Conservation (phyloP, 257 asterid genomes). For the Coffea canephora region DNA sequence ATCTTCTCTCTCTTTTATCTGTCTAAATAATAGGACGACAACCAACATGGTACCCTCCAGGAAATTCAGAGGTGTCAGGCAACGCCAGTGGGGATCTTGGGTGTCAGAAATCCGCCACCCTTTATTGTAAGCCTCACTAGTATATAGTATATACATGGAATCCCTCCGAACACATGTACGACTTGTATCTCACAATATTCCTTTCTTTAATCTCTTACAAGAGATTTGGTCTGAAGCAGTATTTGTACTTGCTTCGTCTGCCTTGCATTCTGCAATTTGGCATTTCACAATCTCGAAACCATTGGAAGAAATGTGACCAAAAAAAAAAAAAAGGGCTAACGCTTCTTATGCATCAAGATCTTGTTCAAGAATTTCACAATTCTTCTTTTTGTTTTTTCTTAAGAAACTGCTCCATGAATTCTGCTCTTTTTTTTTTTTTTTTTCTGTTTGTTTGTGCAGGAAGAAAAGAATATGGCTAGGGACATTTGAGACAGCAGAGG, state of each 20-base stretch:
- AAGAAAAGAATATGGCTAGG: slow-evolving; percentile 84
- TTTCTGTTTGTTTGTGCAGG: slow-evolving; percentile 21
- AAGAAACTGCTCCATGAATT: neutral
- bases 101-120: slow-evolving; percentile 86
- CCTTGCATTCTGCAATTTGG: neutral
- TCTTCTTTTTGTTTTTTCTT: too few relatives aligned
- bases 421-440: neutral
- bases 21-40: neutral
- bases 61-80: slow-evolving; percentile 86
- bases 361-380: neutral
- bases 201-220: neutral
- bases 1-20: neutral
- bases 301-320: neutral
- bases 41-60: slow-evolving; percentile 55
- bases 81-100: slow-evolving; percentile 94
- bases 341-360: neutral
- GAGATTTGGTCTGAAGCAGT: neutral
- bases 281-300: neutral
- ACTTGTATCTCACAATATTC: neutral
- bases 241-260: neutral
- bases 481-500: slow-evolving; percentile 72
- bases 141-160: neutral
- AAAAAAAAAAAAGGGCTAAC: neutral
- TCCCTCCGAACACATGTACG: neutral
- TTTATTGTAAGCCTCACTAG: slow-evolving; percentile 39